Base-by-base conservation (phyloP, 2,329 filamentous ascomycete species). In the Pseudogymnoascus sp. region DNA sequence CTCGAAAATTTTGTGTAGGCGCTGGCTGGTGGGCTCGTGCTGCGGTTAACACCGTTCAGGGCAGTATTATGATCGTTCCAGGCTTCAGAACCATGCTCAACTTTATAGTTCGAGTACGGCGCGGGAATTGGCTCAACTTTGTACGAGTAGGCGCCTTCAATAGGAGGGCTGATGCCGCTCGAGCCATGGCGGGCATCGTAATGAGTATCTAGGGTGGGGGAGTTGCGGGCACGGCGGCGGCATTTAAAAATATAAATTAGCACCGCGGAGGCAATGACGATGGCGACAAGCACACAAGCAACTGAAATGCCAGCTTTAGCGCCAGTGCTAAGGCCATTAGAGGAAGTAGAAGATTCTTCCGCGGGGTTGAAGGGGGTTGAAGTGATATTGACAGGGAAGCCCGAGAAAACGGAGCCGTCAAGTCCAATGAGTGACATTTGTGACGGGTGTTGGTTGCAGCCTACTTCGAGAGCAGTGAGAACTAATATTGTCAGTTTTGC, bases 361-460 rank as follows among this genome's bases (percentile, higher is more conserved):
- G 0, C 72, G 45, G 62, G 60, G 52, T 59, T 60, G 56, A 75
- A 72, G 0, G 82, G 79, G 0, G 73, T 71, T 6, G 45, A 52
- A 2, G 66, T 67, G 23, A 65, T 65, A 4, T 63, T 62, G 12
- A 71, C 63, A 55, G 60, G 37, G 9, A 57, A 60, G 9, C 37
- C 60, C 1, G 67, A 63, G 57, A 71, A 71, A 3, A 71, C 13
- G 8, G 61, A 66, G 7, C 63, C 62, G 19, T 69, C 59, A 3
- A 71, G 41, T 6, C 67, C 67, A n/a, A 71, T 62, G 1, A 63
- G 41, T 1, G 60, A 61, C 5, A 65, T 64, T 8, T 58, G 39
- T 2, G 59, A 38, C n/a, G 83, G 80, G 60, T 73, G 73, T 63
- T 84, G 79, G 58, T 75, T 67, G 65, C 83, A 86, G 5, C 79